Conservation (phyloP, 768 basidiomycete genomes). For the Boletellus ananas region DNA sequence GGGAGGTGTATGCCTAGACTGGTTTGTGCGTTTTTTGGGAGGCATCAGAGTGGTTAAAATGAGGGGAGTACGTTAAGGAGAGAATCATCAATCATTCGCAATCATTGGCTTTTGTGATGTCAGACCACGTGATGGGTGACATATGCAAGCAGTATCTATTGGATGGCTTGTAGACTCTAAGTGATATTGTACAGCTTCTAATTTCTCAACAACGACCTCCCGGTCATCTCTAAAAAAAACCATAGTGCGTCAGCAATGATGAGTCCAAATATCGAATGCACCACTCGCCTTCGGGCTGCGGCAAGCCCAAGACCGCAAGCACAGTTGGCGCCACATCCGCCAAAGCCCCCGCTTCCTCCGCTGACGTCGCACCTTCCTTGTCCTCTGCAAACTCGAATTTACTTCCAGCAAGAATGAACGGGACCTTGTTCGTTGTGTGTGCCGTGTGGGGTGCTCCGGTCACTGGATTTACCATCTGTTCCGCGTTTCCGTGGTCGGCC, state of each 20-base stretch:
- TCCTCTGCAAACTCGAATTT: slow-evolving; percentile 53
- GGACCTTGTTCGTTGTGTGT: slow-evolving; percentile 85
- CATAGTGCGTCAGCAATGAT: not conserved
- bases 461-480: slow-evolving; percentile 83
- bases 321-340: slow-evolving; percentile 92
- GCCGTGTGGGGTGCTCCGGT: slow-evolving; percentile 89
- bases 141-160: not conserved
- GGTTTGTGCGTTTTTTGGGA: slow-evolving; percentile 14
- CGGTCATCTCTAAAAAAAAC: slow-evolving; percentile 26
- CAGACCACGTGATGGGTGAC: slow-evolving; percentile 16
- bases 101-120: slow-evolving; percentile 3
- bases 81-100: not conserved
- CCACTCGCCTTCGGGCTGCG: slow-evolving; percentile 61
- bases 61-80: not conserved
- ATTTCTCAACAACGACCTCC: slow-evolving; percentile 26
- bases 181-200: slow-evolving; percentile 12
- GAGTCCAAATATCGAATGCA: not conserved
- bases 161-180: slow-evolving; percentile 3
- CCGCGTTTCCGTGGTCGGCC: slow-evolving; percentile 94
- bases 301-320: slow-evolving; percentile 70
- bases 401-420: slow-evolving; percentile 81
- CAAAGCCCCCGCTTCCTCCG: slow-evolving; percentile 68
- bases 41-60: slow-evolving; percentile 9
- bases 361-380: slow-evolving; percentile 40
- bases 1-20: slow-evolving; percentile 5